Base-by-base conservation (phyloP, 1,284 basidiomycete genomes). In the Fomitopsis schrenkii region DNA sequence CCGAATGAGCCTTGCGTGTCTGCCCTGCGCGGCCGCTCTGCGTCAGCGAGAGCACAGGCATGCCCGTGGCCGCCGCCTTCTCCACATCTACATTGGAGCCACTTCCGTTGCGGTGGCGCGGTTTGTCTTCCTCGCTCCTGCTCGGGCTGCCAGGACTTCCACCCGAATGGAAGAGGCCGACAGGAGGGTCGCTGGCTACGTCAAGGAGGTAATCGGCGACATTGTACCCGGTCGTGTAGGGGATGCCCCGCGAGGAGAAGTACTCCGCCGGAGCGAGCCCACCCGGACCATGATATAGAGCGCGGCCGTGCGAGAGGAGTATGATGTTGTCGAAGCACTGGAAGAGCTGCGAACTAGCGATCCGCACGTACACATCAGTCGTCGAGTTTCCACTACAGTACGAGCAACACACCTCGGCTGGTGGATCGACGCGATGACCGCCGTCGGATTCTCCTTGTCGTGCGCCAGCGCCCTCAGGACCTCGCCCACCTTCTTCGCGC, bases 181-280 rank as follows among this genome's bases (percentile, higher is more conserved):
- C 75, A 10, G 82, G 80, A 33, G 83, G 79, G 52, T 86, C 85
- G 66, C 85, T 90, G 0, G 94, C 93, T 55, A 96, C 81, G 65
- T 96, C 94, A 14, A 97, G 80, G 15, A 96, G 81, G 70, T 94
- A 91, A 72, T 97, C 94, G 0, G 94, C 94, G 17, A 95, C 83
- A 66, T 96, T 97, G 77, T 95, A 94, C 0, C 91, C 93, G 46
- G 84, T 78, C 12, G 81, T 82, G 61, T 84, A 86, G 15, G 67
- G 68, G 17, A 78, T 59, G 65, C 82, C 76, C 66, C 78, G 71
- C 57, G 71, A 61, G 1, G 79, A 80, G 61, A 96, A 91, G 70
- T 90, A 81, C 12, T 84, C 80, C 1, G 80, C 83, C 0, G 91
- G 88, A 0, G 81, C 80, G 59, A 86, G 82, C 0, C 83, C 83